These are phyloP conservation scores for Kluyveromyces dobzhanskii DNA, from an alignment of 805 yeast species.

Conservation along the genomic window DNA sequence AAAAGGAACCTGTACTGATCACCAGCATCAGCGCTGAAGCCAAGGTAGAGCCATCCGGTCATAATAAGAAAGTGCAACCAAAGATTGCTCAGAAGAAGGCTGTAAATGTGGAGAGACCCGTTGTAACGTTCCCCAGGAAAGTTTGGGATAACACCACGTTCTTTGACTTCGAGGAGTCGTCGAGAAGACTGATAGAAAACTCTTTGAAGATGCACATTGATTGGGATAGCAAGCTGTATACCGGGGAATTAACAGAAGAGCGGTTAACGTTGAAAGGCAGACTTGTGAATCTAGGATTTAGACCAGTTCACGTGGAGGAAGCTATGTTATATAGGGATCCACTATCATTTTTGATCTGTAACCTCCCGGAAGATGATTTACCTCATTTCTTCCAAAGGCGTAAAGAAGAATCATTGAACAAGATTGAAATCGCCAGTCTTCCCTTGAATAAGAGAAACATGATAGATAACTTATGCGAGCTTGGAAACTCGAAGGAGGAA, in stretches of 20 bases:
- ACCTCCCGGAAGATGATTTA: constrained; percentile 90
- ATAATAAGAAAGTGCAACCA: constrained; percentile 9
- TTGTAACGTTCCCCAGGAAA: constrained; percentile 35
- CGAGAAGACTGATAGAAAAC: constrained; percentile 54
- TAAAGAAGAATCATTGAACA: constrained; percentile 48
- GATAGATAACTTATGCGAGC: constrained; percentile 47
- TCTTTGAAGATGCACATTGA: constrained; percentile 48
- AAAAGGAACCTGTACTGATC: constrained; percentile 40
- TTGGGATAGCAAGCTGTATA: constrained; percentile 34
- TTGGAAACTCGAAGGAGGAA: constrained; percentile 66
- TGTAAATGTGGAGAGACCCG: constrained; percentile 1
- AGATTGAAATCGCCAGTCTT: constrained; percentile 37
- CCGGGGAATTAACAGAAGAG: constrained; percentile 7
- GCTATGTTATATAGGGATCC: constrained; percentile 52
- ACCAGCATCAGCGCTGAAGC: constrained; percentile 19
- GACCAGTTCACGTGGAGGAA: constrained; percentile 60
- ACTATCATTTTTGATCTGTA: constrained; percentile 52
- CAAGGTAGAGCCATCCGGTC: constrained; percentile 5
- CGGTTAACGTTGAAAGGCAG: constrained; percentile 20
- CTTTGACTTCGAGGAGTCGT: constrained; percentile 57
- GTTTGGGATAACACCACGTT: constrained; percentile 67
- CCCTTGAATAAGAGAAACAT: constrained; percentile 43
- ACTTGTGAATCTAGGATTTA: constrained; percentile 53
- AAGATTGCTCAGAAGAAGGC: background rate
- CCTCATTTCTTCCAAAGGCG: constrained; percentile 57